Base-by-base conservation (phyloP, 768 basidiomycete species). In the Rhizopogon rudus region DNA sequence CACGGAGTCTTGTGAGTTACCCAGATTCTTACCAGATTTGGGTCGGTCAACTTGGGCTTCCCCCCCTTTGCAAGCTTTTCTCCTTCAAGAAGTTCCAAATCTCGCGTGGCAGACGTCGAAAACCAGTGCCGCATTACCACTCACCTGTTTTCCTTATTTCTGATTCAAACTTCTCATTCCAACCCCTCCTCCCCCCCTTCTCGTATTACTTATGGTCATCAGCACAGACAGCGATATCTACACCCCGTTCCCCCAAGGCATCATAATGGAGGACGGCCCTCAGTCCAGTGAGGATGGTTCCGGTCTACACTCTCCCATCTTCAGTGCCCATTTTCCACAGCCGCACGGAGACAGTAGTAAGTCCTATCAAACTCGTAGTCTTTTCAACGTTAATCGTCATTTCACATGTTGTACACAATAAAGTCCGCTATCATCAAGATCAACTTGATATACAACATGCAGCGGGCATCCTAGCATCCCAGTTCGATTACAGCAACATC, bases 241-340 rank as follows among this genome's bases (percentile, higher is more conserved):
- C 65, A 74, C 82, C 12, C 78, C 82, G 16, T 83, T 82, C 69
- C 79, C 78, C 48, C 72, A 75, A 54, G 59, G 65, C 56, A 76
- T 80, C 68, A 72, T 77, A 57, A 70, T 76, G 56, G 87, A 87
- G 66, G 86, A 88, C 63, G 80, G 84, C 40, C 78, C 79, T 43
- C 85, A 83, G 71, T 87, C 85, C 22, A 86, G 84, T 68, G 87
- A 88, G 65, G 87, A 88, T 64, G 82, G 84, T 65, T 88, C 87
- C 51, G 87, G 84, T 57, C 71, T 89, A 22, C 86, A 87, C 63
- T 88, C 88, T 2, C 87, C 88, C 61, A 78, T 83, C 51, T 85
- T 86, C 71, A 75, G 74, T 54, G 67, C 78, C 48, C 73, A 74
- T 28, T 77, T 73, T 61, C 73, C 76, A 68, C 68, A 75, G 59